phyloP scores from a whole-genome alignment of 2,329 filamentous ascomycete species.

The Cryphonectria japonica region DNA sequence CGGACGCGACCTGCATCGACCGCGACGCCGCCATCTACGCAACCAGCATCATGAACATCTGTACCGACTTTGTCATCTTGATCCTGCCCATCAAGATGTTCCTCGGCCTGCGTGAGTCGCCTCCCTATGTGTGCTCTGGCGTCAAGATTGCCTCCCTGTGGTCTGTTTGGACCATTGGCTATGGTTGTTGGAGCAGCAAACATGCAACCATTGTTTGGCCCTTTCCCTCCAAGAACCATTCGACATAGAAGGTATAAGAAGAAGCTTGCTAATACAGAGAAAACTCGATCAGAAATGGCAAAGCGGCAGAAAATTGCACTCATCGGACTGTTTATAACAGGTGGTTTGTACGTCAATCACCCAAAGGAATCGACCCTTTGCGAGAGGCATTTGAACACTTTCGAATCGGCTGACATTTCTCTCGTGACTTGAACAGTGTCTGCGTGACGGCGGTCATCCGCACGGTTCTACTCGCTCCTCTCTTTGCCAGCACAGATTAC shows the following conservation, averaged over 20 bases:
- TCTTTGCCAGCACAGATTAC: not conserved
- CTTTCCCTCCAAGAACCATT: too few relatives aligned
- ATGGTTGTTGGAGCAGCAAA: too few relatives aligned
- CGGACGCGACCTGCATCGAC: constrained; percentile 3
- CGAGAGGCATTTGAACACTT: not conserved
- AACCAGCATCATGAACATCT: constrained; percentile 4
- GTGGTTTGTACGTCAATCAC: not conserved
- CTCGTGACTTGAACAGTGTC: not conserved
- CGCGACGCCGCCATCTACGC: constrained; percentile 4
- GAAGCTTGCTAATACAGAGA: not conserved
- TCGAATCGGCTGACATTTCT: not conserved
- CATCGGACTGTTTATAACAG: not conserved
- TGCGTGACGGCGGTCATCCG: not conserved
- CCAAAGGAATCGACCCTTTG: not conserved
- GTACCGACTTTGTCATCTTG: constrained; percentile 2
- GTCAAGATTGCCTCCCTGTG: too few relatives aligned
- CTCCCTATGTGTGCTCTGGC: not conserved
- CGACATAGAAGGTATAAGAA: too few relatives aligned
- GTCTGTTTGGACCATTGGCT: too few relatives aligned
- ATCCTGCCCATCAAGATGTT: not conserved
- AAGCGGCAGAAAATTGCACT: not conserved
- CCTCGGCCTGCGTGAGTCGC: not conserved
- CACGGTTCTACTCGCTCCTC: not conserved
- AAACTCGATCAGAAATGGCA: not conserved
- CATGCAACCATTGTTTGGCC: too few relatives aligned